A percentile compares a stretch with the other conserved stretches of the same genome.
These are phyloP conservation scores for Suillus hirtellus DNA, from an alignment of 768 basidiomycete species.

Conservation along the genomic window DNA sequence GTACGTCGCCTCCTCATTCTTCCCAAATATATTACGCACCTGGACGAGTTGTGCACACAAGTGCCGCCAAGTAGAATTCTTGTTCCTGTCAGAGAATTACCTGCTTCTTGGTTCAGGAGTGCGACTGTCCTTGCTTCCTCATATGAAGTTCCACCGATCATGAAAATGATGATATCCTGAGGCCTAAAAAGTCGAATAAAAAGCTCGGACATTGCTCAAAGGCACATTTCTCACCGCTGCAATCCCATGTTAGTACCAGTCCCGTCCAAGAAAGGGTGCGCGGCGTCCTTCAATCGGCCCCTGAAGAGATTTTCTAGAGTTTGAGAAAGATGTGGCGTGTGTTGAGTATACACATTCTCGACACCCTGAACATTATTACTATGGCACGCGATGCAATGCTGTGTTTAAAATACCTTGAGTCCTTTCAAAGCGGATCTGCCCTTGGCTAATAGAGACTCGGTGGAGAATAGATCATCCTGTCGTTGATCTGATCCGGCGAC, in stretches of 20 bases:
- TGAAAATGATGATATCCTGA: conserved; percentile 95
- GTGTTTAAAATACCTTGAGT: conserved; percentile 64
- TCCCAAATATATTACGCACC: conserved; percentile 46
- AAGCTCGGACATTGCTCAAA: not conserved
- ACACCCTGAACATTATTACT: conserved; percentile 64
- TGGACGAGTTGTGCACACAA: conserved; percentile 91
- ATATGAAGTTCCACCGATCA: conserved; percentile 95
- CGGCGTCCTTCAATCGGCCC: conserved; percentile 82
- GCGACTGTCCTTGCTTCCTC: conserved; percentile 89
- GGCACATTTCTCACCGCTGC: conserved; percentile 53
- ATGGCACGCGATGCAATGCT: conserved; percentile 10
- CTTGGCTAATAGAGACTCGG: conserved; percentile 90
- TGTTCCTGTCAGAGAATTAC: conserved; percentile 57
- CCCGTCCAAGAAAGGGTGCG: conserved; percentile 86
- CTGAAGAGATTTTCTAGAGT: conserved; percentile 89
- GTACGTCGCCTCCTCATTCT: not conserved
- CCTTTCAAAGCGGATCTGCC: conserved; percentile 95
- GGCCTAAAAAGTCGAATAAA: conserved; percentile 49
- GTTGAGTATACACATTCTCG: conserved; percentile 98
- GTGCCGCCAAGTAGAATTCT: conserved; percentile 91
- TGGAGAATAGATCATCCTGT: conserved; percentile 96
- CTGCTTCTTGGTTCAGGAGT: conserved; percentile 81
- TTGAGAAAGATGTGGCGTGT: conserved; percentile 89
- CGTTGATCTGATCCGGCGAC: conserved; percentile 94
- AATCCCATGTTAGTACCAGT: conserved; percentile 66